Conservation (phyloP, 768 basidiomycete genomes). For the Amyloporia xantha region DNA sequence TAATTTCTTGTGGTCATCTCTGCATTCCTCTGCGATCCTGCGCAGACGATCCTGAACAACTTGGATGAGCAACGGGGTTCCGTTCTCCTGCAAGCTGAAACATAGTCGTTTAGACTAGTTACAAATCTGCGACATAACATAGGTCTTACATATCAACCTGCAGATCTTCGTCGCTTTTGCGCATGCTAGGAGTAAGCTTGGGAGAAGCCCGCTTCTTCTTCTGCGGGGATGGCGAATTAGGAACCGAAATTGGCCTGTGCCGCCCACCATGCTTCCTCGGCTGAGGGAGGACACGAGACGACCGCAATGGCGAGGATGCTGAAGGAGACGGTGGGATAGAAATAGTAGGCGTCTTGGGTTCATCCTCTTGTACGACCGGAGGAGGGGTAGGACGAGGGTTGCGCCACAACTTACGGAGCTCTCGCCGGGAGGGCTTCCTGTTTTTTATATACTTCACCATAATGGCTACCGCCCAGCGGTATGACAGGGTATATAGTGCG, state of each 20-base stretch:
- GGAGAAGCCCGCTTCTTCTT: not conserved
- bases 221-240: not conserved
- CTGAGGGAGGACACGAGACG: not conserved
- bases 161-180: not conserved
- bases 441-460: constrained; percentile 7
- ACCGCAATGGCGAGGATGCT: not conserved
- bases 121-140: not conserved
- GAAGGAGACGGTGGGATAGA: not conserved
- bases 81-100: not conserved
- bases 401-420: not conserved
- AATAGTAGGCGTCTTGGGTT: not conserved
- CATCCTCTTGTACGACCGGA: no score
- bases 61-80: not conserved
- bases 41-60: not conserved
- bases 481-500: not conserved
- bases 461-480: not conserved
- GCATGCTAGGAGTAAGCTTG: not conserved
- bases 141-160: not conserved
- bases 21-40: not conserved
- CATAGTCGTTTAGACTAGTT: not conserved
- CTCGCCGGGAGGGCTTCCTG: constrained; percentile 7
- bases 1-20: not conserved
- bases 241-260: constrained; percentile 7
- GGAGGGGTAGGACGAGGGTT: no score
- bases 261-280: constrained; percentile 7